Percentiles rank a stretch among this genome's conserved stretches.
These are phyloP conservation scores for Boechera retrofracta DNA, from an alignment of 345 rosid species.

Conservation along the genomic window DNA sequence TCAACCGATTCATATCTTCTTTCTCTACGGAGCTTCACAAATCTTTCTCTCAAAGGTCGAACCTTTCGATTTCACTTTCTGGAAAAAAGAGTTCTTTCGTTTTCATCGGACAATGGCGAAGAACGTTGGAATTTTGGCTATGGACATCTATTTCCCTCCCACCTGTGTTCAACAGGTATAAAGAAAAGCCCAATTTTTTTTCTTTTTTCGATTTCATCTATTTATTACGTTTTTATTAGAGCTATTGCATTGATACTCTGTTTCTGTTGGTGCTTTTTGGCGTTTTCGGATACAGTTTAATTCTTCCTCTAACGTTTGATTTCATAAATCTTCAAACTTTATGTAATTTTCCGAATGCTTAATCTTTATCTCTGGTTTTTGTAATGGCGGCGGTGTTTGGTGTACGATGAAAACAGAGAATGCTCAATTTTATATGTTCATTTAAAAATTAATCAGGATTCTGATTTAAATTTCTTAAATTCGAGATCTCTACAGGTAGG, in stretches of 20 bases:
- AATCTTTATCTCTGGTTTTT: slow-evolving; percentile 24
- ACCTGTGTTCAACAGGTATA: slow-evolving; percentile 89
- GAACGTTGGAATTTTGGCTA: slow-evolving; percentile 96
- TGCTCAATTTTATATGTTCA: slow-evolving; percentile 1
- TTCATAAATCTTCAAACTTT: slow-evolving; percentile 29
- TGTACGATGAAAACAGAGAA: slow-evolving; percentile 1
- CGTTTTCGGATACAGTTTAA: slow-evolving; percentile 14
- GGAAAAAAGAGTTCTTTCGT: background rate
- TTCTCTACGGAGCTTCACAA: slow-evolving; percentile 14
- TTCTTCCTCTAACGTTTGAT: slow-evolving; percentile 8
- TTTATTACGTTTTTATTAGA: background rate
- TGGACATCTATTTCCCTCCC: slow-evolving; percentile 98
- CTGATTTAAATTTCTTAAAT: background rate
- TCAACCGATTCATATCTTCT: slow-evolving; percentile 34
- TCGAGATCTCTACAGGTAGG: slow-evolving; percentile 25
- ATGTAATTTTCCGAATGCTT: slow-evolving; percentile 16
- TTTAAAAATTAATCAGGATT: background rate
- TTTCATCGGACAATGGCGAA: slow-evolving; percentile 61
- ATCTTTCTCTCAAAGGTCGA: slow-evolving; percentile 32
- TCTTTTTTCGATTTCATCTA: background rate
- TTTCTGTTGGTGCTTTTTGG: background rate
- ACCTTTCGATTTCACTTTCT: slow-evolving; percentile 16
- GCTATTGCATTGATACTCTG: slow-evolving; percentile 27
- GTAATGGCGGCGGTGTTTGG: slow-evolving; percentile 43
- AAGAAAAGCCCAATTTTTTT: slow-evolving; percentile 8